Percentiles rank a stretch among this genome's conserved stretches.
Conservation (phyloP, 495 filamentous ascomycete species). For the Astrothelium macrocarpum region DNA sequence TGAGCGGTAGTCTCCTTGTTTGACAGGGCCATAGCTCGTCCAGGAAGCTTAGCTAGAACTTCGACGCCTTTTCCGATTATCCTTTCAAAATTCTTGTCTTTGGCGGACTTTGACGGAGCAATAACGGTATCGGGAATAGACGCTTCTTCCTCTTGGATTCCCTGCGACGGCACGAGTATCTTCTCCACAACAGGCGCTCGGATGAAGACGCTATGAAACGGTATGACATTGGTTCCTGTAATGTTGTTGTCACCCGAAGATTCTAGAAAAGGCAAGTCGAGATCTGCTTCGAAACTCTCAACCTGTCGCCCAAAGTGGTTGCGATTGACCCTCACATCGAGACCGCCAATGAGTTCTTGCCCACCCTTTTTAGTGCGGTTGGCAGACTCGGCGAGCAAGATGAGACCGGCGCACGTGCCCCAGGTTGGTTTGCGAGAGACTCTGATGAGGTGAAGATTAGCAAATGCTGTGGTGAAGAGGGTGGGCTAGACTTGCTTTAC, state of each 20-base stretch:
- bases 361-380: slow-evolving; percentile 83
- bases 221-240: slow-evolving; percentile 26
- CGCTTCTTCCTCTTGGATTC: slow-evolving; percentile 28
- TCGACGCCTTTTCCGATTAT: slow-evolving; percentile 38
- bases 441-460: slow-evolving; percentile 23
- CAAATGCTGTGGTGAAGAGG: not conserved
- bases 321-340: slow-evolving; percentile 84
- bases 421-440: slow-evolving; percentile 74
- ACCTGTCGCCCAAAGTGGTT: slow-evolving; percentile 94
- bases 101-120: slow-evolving; percentile 46
- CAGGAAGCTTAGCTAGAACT: slow-evolving; percentile 48
- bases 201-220: slow-evolving; percentile 85
- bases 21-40: slow-evolving; percentile 29
- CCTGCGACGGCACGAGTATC: slow-evolving; percentile 43
- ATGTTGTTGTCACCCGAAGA: slow-evolving; percentile 12
- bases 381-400: slow-evolving; percentile 80
- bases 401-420: slow-evolving; percentile 94
- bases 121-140: slow-evolving; percentile 51
- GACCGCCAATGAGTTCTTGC: slow-evolving; percentile 85
- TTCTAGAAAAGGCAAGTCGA: slow-evolving; percentile 64
- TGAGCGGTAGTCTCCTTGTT: slow-evolving; percentile 36
- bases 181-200: slow-evolving; percentile 88
- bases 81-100: slow-evolving; percentile 14
- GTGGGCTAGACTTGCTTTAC: slow-evolving; percentile 62
- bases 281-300: slow-evolving; percentile 77